These are phyloP conservation scores for Aegle marmelos DNA, from an alignment of 345 rosid species.

Conservation along the genomic window DNA sequence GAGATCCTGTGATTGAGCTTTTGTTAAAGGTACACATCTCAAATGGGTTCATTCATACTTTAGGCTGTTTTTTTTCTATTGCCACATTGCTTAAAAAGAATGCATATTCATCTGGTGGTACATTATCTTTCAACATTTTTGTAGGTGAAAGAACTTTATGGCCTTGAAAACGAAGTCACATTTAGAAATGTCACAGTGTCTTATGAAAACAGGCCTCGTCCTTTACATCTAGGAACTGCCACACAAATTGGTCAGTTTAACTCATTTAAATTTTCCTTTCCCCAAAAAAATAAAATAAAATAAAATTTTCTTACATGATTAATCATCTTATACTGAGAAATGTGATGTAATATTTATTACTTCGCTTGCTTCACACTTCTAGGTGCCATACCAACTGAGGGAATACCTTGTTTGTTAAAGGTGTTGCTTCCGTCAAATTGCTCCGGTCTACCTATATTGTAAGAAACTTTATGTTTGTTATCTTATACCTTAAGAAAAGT, in stretches of 20 bases:
- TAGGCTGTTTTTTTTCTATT: not conserved
- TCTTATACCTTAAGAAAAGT: slow-evolving; percentile 1
- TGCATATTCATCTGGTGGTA: not conserved
- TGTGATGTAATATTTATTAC: slow-evolving; percentile 6
- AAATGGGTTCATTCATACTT: slow-evolving; percentile 4
- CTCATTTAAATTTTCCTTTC: not conserved
- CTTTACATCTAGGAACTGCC: slow-evolving; percentile 89
- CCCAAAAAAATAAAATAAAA: no score
- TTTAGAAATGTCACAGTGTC: slow-evolving; percentile 77
- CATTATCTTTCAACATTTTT: not conserved
- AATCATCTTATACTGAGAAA: not conserved
- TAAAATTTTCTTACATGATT: slow-evolving; percentile 6
- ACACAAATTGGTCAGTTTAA: slow-evolving; percentile 82
- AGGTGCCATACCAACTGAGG: slow-evolving; percentile 95
- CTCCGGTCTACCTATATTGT: slow-evolving; percentile 74
- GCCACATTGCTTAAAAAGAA: not conserved
- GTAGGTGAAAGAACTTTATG: slow-evolving; percentile 94
- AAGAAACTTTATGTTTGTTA: slow-evolving; percentile 26
- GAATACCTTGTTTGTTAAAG: slow-evolving; percentile 92
- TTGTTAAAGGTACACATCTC: slow-evolving; percentile 50
- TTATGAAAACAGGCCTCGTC: slow-evolving; percentile 75
- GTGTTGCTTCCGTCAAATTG: slow-evolving; percentile 88
- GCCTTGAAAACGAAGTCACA: slow-evolving; percentile 63
- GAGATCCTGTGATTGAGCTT: slow-evolving; percentile 61
- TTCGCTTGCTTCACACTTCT: slow-evolving; percentile 11